Conservation (phyloP, 208 protist genomes). For the Leishmania major region DNA sequence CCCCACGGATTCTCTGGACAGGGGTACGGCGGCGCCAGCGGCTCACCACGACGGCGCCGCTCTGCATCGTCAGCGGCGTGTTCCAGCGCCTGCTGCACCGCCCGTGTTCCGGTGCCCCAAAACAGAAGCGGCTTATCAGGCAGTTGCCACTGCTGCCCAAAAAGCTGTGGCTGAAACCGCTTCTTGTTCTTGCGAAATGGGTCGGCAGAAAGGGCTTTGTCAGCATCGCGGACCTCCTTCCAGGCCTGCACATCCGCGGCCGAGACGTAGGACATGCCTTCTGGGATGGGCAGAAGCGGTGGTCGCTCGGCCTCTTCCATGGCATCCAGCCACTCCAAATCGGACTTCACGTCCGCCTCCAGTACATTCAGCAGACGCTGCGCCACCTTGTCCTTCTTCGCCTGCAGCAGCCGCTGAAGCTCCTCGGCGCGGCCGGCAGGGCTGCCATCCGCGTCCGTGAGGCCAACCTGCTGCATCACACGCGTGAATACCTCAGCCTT, state of each 20-base stretch:
- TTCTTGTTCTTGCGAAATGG: constrained; percentile 58
- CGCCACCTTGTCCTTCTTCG: constrained; percentile 49
- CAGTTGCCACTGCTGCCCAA: constrained; percentile 74
- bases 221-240: constrained; percentile 53
- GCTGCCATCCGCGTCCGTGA: constrained; percentile 23
- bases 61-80: constrained; percentile 83
- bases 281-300: constrained; percentile 80
- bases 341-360: constrained; percentile 72
- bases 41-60: constrained; percentile 47
- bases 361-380: constrained; percentile 62
- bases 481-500: constrained; percentile 28
- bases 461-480: constrained; percentile 30
- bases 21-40: constrained; percentile 76
- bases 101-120: constrained; percentile 77
- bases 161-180: constrained; percentile 55
- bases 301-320: constrained; percentile 87
- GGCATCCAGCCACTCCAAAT: constrained; percentile 78
- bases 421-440: constrained; percentile 25
- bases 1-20: constrained; percentile 88
- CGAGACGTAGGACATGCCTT: constrained; percentile 84
- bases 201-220: constrained; percentile 45
- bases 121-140: constrained; percentile 86
- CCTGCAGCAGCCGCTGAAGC: constrained; percentile 44
- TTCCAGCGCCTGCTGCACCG: constrained; percentile 85
- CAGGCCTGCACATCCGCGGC: constrained; percentile 76